A percentile compares a stretch with the other conserved stretches of the same genome.
These are phyloP conservation scores for Lipomyces orientalis DNA, from an alignment of 805 yeast species.

Conservation along the genomic window DNA sequence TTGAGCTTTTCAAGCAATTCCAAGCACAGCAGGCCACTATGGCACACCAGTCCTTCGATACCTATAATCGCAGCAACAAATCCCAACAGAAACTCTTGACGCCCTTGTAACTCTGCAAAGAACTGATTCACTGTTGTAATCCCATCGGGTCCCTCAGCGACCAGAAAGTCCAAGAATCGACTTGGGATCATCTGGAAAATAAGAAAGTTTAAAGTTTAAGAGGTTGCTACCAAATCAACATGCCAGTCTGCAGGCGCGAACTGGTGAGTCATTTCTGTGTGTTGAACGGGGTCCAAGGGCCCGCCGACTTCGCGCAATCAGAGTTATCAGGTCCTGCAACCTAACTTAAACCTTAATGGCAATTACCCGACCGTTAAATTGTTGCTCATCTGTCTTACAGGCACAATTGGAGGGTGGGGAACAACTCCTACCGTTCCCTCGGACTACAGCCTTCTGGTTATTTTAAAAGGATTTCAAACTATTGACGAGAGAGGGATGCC, in stretches of 20 bases:
- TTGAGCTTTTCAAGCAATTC: slow-evolving; percentile 34
- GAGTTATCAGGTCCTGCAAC: not conserved
- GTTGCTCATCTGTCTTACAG: no score
- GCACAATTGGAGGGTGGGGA: no score
- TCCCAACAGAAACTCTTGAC: slow-evolving; percentile 90
- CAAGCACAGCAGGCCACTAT: slow-evolving; percentile 36
- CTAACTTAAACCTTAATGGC: not conserved
- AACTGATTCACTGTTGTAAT: slow-evolving; percentile 60
- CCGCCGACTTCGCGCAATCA: not conserved
- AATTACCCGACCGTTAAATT: no score
- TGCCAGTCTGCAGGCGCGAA: no score
- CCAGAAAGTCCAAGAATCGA: slow-evolving; percentile 75
- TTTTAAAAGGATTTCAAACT: no score
- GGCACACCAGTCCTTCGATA: slow-evolving; percentile 46
- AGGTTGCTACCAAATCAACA: no score
- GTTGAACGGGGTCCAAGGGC: no score
- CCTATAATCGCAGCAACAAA: slow-evolving; percentile 87
- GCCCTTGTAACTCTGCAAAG: slow-evolving; percentile 81
- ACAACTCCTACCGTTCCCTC: no score
- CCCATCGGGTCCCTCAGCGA: slow-evolving; percentile 69
- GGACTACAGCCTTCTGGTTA: no score
- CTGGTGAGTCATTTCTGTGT: no score
- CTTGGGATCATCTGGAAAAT: slow-evolving; percentile 94
- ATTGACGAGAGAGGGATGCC: no score
- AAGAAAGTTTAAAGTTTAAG: no score